Evolutionary conservation across 2,329 filamentous ascomycete genomes (phyloP), one percentile per base, ranked within the genome.

Genomic region (Ophiostoma piceae): DNA sequence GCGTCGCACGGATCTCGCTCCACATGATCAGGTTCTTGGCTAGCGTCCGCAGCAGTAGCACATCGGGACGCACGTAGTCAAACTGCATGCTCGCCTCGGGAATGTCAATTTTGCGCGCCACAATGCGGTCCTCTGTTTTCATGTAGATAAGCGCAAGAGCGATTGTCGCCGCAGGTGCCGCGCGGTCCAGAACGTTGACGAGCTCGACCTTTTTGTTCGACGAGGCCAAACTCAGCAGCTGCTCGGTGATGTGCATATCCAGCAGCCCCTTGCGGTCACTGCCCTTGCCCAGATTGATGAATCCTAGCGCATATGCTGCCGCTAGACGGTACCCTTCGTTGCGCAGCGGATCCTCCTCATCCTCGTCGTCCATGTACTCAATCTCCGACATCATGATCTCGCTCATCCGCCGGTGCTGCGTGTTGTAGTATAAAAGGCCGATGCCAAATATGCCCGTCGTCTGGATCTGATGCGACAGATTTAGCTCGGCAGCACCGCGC

Each of bases 341-440:
- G 32, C 94, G 88, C 67, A 98, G 80, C 29, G 89, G 88, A 75
- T 97, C 92, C 70, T 94, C 90, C 71, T 97, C 94, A 68, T 94
- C 91, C 51, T 91, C 85, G 35, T 84, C 81, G 64, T 95, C 92
- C 68, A 92, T 92, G 73, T 94, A 90, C 77, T 97, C 93, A 72
- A 99, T 95, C 78, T 99, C 95, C 0, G 94, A 98, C 67, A 99
- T 87, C 92, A 99, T 97, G 22, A 98, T 92, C 78, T 99, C 95
- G 77, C 93, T 98, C 95, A 99, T 99, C 51, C 96, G 89, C 39
- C 96, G 91, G 79, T 99, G 96, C 76, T 98, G 94, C 37, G 94
- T 97, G 77, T 94, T 91, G 80, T 91, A 96, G 79, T 98, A 99
- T 0, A 99, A 83, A 57, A 99, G 81, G 0, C 95, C 95, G 74